Evolutionary conservation across 2,329 filamentous ascomycete genomes (phyloP), one percentile per base, ranked within the genome.

Genomic region (Pseudogymnoascus pannorum): DNA sequence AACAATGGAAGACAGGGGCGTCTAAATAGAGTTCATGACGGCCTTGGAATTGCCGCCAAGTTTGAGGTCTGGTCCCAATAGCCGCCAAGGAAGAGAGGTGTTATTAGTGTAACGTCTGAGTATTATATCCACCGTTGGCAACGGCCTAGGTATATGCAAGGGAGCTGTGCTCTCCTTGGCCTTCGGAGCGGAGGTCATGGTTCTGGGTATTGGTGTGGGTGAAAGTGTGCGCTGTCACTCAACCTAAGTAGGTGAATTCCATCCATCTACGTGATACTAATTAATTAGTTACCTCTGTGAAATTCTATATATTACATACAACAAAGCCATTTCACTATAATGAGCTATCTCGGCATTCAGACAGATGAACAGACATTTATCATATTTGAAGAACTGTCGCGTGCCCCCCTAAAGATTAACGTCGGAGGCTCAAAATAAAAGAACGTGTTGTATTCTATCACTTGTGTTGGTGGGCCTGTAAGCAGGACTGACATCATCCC

Each of bases 401-500:
- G n/a, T n/a, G n/a, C n/a, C n/a, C n/a, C n/a, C n/a, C n/a, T n/a
- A n/a, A 40, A 7, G 29, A 7, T 40, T 8, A 40, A 22, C 20
- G 38, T 5, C 18, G n/a, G 40, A 44, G 38, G 38, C 18, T 44
- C 9, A 44, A 24, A n/a, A 26, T 14, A n/a, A 24, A 44, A 44
- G 40, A 26, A 44, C 40, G 40, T 44, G 20, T 26, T 48, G 20
- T 48, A n/a, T 48, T 14, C 42, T 22, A 5, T 9, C 22, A 48
- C 42, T 9, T 26, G 5, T 12, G 24, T 54, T 29, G 44, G 44
- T 54, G 44, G 44, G 44, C 44, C 44, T 4, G 5, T 54, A 54
- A 31, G 24, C 24, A 29, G 24, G 12, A 54, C 44, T 54, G 44
- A 54, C 44, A 54, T 54, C 44, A 54, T 54, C 44, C 44, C 44